These are phyloP conservation scores for Phytomonas francai DNA, from an alignment of 208 protist genomes.

Conservation along the genomic window DNA sequence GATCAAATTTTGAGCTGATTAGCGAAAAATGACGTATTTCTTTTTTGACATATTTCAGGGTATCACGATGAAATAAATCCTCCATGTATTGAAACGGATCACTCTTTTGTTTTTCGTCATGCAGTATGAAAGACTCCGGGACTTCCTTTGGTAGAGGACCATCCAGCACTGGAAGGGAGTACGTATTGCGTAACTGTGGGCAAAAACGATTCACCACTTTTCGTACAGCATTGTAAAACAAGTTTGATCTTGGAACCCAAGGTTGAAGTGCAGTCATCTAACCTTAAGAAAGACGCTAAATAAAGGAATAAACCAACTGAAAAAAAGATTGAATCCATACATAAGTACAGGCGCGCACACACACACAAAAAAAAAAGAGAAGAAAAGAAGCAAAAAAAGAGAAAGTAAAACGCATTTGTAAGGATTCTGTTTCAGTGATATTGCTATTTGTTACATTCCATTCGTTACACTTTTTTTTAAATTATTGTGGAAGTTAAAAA, in stretches of 20 bases:
- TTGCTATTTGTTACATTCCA: neutral
- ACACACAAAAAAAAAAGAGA: slow-evolving; percentile 11
- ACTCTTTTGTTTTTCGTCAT: slow-evolving; percentile 34
- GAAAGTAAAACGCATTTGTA: slow-evolving; percentile 6
- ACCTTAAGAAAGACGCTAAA: neutral
- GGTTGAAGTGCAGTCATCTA: slow-evolving; percentile 76
- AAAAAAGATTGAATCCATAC: neutral
- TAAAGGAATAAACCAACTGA: neutral
- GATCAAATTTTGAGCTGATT: slow-evolving; percentile 74
- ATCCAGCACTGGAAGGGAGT: slow-evolving; percentile 67
- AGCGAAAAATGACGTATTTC: slow-evolving; percentile 67
- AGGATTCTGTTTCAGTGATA: slow-evolving; percentile 2
- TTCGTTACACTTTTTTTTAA: neutral
- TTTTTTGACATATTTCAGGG: slow-evolving; percentile 50
- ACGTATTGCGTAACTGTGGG: slow-evolving; percentile 60
- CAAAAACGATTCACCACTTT: slow-evolving; percentile 53
- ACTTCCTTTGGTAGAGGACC: slow-evolving; percentile 66
- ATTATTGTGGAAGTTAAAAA: neutral
- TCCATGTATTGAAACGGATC: slow-evolving; percentile 89
- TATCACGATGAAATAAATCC: slow-evolving; percentile 77
- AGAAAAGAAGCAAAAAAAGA: slow-evolving; percentile 4
- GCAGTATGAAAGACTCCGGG: slow-evolving; percentile 34
- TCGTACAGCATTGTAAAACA: slow-evolving; percentile 36
- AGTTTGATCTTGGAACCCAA: slow-evolving; percentile 73
- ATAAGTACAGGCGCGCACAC: neutral